Evolutionary conservation across 495 filamentous ascomycete genomes (phyloP), one percentile per base, ranked within the genome.

Genomic region (Penicillium tannophilum): DNA sequence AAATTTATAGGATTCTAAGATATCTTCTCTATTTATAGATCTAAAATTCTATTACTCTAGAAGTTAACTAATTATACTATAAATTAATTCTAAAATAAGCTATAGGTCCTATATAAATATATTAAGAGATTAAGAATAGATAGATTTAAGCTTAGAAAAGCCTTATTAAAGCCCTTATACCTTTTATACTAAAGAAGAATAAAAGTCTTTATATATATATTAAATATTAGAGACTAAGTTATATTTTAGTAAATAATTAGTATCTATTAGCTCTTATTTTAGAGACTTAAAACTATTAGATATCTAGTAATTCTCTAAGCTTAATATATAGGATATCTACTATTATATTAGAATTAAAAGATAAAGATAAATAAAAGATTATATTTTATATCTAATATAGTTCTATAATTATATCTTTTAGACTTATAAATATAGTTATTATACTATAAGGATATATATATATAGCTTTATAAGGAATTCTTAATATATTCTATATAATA

Each of bases 401-500:
- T 6, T 50, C 30, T 50, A 50, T 33, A 30, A 31, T 50, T 16
- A 50, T 50, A 50, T 33, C 14, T 16, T 50, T 50, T 33, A 50
- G 16, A 14, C 26, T 50, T 31, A 52, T 6, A 39, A 52, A 52
- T 35, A 52, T 39, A 17, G 2, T 10, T n/a, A n/a, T n/a, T n/a
- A n/a, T n/a, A n/a, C n/a, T n/a, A n/a, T n/a, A n/a, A n/a, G n/a
- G n/a, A n/a, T 52, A 52, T 52, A 36, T 52, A 4, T 30, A 50
- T 33, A 26, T 16, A 4, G 19, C 33, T 35, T 52, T 33, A 36
- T 36, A 23, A 1, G 20, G 30, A 7, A 1, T 33, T 10, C 17
- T 33, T 17, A 53, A 41, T 41, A 41, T 36, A 4, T 4, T 39
- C 16, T 53, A 42, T 42, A 53, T 53, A 30, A 28, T 24, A 4